These are phyloP conservation scores for Fusarium pseudoanthophilum DNA, from an alignment of 2,329 filamentous ascomycete species.

Conservation along the genomic window DNA sequence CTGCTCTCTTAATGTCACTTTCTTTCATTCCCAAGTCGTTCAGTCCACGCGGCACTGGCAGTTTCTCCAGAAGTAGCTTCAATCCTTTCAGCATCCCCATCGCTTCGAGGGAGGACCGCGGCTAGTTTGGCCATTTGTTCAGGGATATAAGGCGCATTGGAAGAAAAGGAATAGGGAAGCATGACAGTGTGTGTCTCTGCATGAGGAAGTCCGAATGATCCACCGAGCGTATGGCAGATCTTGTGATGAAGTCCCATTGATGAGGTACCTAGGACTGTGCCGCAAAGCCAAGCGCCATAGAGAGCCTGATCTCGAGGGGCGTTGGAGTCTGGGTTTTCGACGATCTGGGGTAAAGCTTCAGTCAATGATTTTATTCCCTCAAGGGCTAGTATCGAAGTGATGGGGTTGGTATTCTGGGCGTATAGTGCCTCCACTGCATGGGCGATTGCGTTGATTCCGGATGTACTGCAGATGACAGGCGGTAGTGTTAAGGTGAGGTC, in stretches of 20 bases:
- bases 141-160: not conserved
- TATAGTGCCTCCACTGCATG: not conserved
- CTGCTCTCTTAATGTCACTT: not conserved
- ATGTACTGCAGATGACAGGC: not conserved
- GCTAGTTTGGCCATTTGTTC: not conserved
- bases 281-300: not conserved
- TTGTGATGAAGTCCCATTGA: not conserved
- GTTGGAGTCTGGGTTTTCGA: fast-evolving
- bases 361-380: not conserved
- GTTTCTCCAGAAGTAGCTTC: fast-evolving
- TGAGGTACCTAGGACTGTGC: not conserved
- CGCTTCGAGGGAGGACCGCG: not conserved
- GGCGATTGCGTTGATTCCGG: not conserved
- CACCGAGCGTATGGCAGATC: not conserved
- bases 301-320: not conserved
- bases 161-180: not conserved
- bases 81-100: not conserved
- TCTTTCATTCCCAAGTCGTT: not conserved
- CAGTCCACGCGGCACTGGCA: not conserved
- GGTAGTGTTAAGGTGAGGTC: not conserved
- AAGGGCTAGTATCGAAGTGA: not conserved
- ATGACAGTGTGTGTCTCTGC: not conserved
- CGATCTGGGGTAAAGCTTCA: not conserved
- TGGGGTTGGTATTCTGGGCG: not conserved
- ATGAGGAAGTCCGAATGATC: not conserved